phyloP scores from a whole-genome alignment of 108 stramenopile species.

The Cyclotella atomus region DNA sequence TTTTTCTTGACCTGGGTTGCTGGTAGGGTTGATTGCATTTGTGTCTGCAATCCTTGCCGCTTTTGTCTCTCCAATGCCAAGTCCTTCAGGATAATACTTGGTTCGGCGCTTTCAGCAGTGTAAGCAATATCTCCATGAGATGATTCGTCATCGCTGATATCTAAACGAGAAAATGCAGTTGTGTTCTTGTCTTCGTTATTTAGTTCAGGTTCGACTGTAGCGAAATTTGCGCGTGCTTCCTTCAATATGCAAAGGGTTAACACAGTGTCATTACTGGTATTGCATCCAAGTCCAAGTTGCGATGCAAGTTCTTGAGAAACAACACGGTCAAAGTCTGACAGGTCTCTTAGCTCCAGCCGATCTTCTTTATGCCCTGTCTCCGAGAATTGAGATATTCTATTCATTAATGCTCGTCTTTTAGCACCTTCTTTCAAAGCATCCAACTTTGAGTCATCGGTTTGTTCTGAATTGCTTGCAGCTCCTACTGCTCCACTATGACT shows the following conservation, averaged over 20 bases:
- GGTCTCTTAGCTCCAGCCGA: slow-evolving; percentile 46
- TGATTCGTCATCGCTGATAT: slow-evolving; percentile 40
- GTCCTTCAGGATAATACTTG: slow-evolving; percentile 24
- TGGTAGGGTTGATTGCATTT: slow-evolving; percentile 14
- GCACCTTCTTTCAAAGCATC: slow-evolving; percentile 19
- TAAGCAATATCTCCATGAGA: slow-evolving; percentile 9
- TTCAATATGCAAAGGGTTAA: slow-evolving; percentile 51
- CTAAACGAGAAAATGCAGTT: slow-evolving; percentile 29
- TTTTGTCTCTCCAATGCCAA: slow-evolving; percentile 69
- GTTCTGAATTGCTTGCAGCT: neutral
- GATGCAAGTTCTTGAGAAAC: slow-evolving; percentile 66
- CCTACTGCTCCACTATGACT: neutral
- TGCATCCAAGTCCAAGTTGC: slow-evolving; percentile 61
- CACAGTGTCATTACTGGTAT: slow-evolving; percentile 47
- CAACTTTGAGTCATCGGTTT: neutral
- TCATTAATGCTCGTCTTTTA: slow-evolving; percentile 51
- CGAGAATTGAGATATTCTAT: slow-evolving; percentile 54
- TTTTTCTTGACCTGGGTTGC: slow-evolving; percentile 14
- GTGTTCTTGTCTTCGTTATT: neutral
- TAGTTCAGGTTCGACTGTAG: neutral
- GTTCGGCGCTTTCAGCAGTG: neutral
- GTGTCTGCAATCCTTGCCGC: slow-evolving; percentile 30
- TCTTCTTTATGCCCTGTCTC: slow-evolving; percentile 54
- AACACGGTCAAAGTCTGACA: slow-evolving; percentile 59
- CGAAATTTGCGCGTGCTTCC: slow-evolving; percentile 1